Percentiles rank a stretch among this genome's conserved stretches.
Conservation (phyloP, 164 flowering plant species). For the Echeveria elegans region DNA sequence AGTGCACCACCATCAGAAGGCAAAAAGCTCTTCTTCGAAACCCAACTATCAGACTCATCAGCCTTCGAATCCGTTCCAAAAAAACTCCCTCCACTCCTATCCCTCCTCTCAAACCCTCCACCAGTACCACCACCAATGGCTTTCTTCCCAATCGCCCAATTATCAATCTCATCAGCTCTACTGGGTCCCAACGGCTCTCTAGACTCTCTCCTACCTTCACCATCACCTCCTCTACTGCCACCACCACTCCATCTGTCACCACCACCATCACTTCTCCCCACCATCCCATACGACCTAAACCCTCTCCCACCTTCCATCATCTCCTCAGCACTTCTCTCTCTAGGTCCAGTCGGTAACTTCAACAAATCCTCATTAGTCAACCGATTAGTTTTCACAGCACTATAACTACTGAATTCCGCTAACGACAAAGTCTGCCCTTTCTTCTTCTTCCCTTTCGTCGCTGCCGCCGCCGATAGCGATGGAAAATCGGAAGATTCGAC, state of each 20-base stretch:
- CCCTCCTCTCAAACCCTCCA: constrained; percentile 39
- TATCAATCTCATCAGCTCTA: constrained; percentile 83
- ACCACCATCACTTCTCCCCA: constrained; percentile 10
- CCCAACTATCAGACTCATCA: constrained; percentile 71
- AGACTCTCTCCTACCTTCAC: constrained; percentile 15
- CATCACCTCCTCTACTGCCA: constrained; percentile 17
- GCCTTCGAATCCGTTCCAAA: constrained; percentile 65
- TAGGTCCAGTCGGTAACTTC: constrained; percentile 76
- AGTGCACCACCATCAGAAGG: constrained; percentile 20
- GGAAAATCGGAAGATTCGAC: constrained; percentile 43
- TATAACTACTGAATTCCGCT: constrained; percentile 44
- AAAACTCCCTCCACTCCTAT: constrained; percentile 45
- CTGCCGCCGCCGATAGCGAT: constrained; percentile 48
- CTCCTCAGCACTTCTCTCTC: constrained; percentile 75
- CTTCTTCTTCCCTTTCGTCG: constrained; percentile 76
- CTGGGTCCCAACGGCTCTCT: constrained; percentile 43
- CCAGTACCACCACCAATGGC: constrained; percentile 13
- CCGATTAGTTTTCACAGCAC: constrained; percentile 19
- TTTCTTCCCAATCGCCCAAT: constrained; percentile 85
- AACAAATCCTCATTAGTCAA: constrained; percentile 47
- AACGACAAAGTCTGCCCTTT: constrained; percentile 55
- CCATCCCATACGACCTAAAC: constrained; percentile 43
- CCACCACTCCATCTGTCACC: constrained; percentile 29
- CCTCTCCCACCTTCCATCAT: constrained; percentile 70
- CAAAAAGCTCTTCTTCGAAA: constrained; percentile 27